Evolutionary conservation across 2,329 filamentous ascomycete species (phyloP).

Genomic region (Penicillium sp.): DNA sequence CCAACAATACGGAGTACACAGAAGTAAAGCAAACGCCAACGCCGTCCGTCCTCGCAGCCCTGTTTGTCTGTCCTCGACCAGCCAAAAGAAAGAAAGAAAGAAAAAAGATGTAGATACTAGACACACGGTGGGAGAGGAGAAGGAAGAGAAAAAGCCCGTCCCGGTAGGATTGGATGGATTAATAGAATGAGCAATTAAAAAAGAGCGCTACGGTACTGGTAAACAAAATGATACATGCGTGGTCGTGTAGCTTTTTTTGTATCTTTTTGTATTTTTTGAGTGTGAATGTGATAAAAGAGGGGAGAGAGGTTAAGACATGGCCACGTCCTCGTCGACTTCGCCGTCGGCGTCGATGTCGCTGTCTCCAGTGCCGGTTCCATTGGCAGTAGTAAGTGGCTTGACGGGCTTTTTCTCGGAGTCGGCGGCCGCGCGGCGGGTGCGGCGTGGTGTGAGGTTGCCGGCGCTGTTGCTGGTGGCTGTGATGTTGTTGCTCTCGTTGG

Average conservation of each 20-base stretch:
- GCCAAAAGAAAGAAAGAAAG: too few species aligned
- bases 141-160: neutral
- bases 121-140: neutral
- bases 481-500: neutral
- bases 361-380: neutral
- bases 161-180: too few species aligned
- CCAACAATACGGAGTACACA: too few species aligned
- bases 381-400: neutral
- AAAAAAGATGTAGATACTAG: neutral
- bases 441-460: constrained; percentile 4
- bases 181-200: neutral
- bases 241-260: neutral
- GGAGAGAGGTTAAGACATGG: neutral
- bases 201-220: neutral
- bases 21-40: neutral
- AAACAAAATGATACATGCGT: neutral
- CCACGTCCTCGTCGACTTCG: constrained; percentile 11
- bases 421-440: constrained; percentile 6
- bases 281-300: neutral
- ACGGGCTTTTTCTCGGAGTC: constrained; percentile 3
- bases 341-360: constrained; percentile 12
- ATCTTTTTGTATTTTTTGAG: neutral
- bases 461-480: constrained; percentile 1
- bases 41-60: neutral
- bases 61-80: neutral